Base-by-base conservation (phyloP, 176 grass and related monocot species). In the Otatea glauca region DNA sequence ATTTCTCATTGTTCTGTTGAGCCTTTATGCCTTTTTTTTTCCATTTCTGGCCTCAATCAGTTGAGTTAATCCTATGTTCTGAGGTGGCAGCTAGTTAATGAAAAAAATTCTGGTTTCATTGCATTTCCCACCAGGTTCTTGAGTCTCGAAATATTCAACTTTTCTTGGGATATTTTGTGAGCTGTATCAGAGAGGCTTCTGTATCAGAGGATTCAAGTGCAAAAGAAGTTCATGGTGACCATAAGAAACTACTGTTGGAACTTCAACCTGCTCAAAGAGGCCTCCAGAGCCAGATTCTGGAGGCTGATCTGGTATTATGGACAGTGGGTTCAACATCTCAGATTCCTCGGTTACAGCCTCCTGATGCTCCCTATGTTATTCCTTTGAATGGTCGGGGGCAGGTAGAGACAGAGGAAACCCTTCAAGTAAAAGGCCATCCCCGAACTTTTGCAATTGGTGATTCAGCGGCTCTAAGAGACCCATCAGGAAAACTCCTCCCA, bases 401-500 rank as follows among this genome's bases (percentile, higher is more conserved):
- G 82, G 93, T 94, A 27, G 96, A 99, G 91, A 96, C 93, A 61
- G 93, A 94, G 83, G 93, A 99, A 85, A 96, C 96, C 43, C 90
- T 99, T 72, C 86, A 89, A 75, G 93, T 99, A 35, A 96, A 92
- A 84, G 96, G 93, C 5, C 96, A 99, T 77, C 92, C 89, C 5
- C 81, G 81, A 39, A 99, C 91, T 83, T 99, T 99, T 76, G 96
- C 96, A 20, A 96, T 99, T 72, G 93, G 96, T n/a, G 93, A 96
- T 80, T 96, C 91, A 43, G 93, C 96, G 61, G 88, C 91, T 88
- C 79, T 96, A 70, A 91, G 96, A 80, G 96, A 94, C 88, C 47
- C 91, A 56, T 89, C 96, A 43, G 93, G 91, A 29, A 99, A 92
- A 37, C 79, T 94, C 16, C 91, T 99, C 50, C 93, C 93, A 20